Conservation (phyloP, 257 asterid genomes). For the Paulownia fortunei region DNA sequence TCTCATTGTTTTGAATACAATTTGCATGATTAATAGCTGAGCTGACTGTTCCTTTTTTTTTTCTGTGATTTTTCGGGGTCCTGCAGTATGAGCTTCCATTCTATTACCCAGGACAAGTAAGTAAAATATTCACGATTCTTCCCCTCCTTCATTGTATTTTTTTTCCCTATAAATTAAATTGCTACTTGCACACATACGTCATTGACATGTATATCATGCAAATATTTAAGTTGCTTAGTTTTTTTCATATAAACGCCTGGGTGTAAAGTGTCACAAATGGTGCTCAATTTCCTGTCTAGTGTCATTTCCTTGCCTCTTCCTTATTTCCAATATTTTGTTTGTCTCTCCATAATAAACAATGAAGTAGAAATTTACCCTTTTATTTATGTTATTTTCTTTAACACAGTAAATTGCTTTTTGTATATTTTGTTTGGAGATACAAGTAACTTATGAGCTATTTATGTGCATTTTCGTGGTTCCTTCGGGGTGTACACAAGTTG, state of each 20-base stretch:
- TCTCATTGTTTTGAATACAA: not conserved
- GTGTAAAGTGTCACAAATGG: not conserved
- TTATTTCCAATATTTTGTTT: conserved; percentile 19
- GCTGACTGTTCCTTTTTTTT: conserved; percentile 38
- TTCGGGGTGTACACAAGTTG: not conserved
- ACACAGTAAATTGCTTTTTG: conserved; percentile 8
- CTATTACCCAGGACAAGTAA: conserved; percentile 95
- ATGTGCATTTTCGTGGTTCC: conserved; percentile 7
- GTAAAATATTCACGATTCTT: conserved; percentile 30
- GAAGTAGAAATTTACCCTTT: not conserved
- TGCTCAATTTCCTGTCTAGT: not conserved
- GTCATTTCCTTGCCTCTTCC: conserved; percentile 6
- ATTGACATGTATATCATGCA: not conserved
- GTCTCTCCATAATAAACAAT: not conserved
- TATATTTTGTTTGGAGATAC: not conserved
- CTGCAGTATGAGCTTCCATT: conserved; percentile 97
- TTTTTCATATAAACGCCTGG: not conserved
- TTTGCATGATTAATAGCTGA: conserved; percentile 16
- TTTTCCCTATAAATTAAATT: not conserved
- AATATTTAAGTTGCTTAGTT: not conserved
- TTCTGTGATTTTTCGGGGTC: conserved; percentile 34
- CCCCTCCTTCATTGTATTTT: not conserved
- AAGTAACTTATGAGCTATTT: not conserved
- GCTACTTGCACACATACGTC: not conserved
- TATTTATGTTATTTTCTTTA: not conserved